Percentiles rank a stretch among this genome's conserved stretches.
Conservation (phyloP, 176 grass and related monocot species). For the Elaeis guineensis region DNA sequence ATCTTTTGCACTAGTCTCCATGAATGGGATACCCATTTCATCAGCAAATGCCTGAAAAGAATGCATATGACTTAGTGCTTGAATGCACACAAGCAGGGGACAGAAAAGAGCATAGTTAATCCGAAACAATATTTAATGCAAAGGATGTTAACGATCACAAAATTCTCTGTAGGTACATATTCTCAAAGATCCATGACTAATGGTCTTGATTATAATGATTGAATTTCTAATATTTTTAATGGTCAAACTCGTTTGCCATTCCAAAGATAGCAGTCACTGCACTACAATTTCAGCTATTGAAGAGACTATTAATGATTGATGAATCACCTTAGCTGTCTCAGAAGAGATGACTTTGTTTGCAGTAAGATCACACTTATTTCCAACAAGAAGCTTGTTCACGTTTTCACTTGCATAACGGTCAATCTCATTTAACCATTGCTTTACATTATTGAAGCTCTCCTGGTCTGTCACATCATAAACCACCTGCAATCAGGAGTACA, state of each 20-base stretch:
- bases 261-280: too few species aligned
- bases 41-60: conserved; percentile 64
- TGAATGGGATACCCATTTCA: conserved; percentile 82
- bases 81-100: too few species aligned
- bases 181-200: too few species aligned
- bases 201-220: too few species aligned
- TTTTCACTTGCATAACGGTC: conserved; percentile 77
- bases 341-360: conserved; percentile 62
- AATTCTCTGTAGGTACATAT: too few species aligned
- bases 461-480: conserved; percentile 77
- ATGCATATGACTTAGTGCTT: not conserved
- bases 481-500: conserved; percentile 24
- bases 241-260: too few species aligned
- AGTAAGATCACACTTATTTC: conserved; percentile 73
- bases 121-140: too few species aligned
- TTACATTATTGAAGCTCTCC: conserved; percentile 88
- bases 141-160: too few species aligned
- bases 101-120: too few species aligned
- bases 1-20: conserved; percentile 93
- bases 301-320: not conserved
- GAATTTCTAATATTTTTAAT: too few species aligned
- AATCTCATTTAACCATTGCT: conserved; percentile 82
- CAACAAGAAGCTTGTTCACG: conserved; percentile 82
- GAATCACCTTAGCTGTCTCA: conserved; percentile 60
- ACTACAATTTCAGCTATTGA: too few species aligned